Evolutionary conservation across 2,329 filamentous ascomycete genomes (phyloP), one percentile per base, ranked within the genome.

Genomic region (Venturia carpophila): DNA sequence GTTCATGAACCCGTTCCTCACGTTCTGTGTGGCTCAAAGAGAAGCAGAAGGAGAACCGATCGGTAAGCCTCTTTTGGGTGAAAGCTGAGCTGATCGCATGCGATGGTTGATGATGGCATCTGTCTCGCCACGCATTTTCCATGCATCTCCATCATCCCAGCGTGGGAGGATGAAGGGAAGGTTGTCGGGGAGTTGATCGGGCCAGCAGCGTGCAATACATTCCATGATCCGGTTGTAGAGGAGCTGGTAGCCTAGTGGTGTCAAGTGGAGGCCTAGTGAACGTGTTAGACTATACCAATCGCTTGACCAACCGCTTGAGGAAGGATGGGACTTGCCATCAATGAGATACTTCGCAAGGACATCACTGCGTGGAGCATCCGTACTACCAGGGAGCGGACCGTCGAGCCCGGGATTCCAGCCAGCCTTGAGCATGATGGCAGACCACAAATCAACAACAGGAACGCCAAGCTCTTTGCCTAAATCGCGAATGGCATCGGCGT

Each of bases 391-490:
- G 37, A 87, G 71, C 5, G 78, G 75, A 47, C 80, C 76, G 7
- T 79, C 80, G 69, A 76, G 75, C 17, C 69, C 68, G 10, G 66
- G 60, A 19, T 78, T 73, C 77, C 83, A 87, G 1, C 81, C 81
- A 2, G 80, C 79, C 58, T 84, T 80, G 65, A 84, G 80, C 86
- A 96, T 90, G 70, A 97, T 82, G 0, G 85, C 85, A 67, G 84
- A 83, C 85, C 90, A 95, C 1, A 97, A 81, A 75, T 97, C 91
- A 27, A 96, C 78, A 1, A 93, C 82, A 0, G 85, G 80, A 3
- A 93, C 70, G 7, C 76, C 74, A 52, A 81, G 76, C 65, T 80
- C 80, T 60, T 75, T 79, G 1, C 83, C 88, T 0, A 89, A 79
- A 63, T 87, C 80, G 67, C 86, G 82, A 15, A 85, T 84, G 9